A percentile compares a stretch with the other conserved stretches of the same genome.
Conservation (phyloP, 768 basidiomycete species). For the Favolaschia claudopus region DNA sequence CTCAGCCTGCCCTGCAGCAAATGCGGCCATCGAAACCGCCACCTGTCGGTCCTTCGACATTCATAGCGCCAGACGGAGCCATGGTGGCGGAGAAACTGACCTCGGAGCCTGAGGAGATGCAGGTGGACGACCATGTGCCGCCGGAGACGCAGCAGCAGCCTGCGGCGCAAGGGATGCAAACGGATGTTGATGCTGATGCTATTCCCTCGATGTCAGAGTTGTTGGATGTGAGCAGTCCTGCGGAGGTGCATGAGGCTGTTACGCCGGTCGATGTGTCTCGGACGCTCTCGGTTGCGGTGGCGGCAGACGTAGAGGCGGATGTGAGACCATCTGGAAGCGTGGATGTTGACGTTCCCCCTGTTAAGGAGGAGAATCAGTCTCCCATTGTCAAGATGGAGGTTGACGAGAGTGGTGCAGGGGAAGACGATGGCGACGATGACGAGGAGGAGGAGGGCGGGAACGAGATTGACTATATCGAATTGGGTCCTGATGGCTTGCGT, state of each 20-base stretch:
- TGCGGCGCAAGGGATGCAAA: background rate
- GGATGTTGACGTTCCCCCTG: background rate
- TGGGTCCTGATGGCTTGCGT: constrained; percentile 52
- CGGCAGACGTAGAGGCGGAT: constrained; percentile 9
- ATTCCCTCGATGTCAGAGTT: background rate
- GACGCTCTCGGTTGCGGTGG: background rate
- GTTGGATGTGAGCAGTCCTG: background rate
- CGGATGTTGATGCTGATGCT: background rate
- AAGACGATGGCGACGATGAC: constrained; percentile 30
- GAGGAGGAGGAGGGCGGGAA: constrained; percentile 44
- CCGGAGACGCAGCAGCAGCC: background rate
- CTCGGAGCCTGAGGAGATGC: too few species aligned
- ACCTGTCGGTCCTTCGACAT: too few species aligned
- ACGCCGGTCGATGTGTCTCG: background rate
- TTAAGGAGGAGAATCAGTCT: background rate
- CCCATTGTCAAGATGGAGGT: constrained; percentile 16
- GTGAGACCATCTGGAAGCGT: constrained; percentile 1
- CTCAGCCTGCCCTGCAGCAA: too few species aligned
- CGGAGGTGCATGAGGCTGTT: constrained; percentile 19
- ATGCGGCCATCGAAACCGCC: too few species aligned
- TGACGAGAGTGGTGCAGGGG: constrained; percentile 5
- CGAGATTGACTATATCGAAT: constrained; percentile 35
- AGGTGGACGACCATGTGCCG: too few species aligned
- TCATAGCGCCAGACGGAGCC: too few species aligned
- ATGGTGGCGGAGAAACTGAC: too few species aligned